Conservation (phyloP, 1,139 yeast genomes). For the Saccharomyces hybrid region DNA sequence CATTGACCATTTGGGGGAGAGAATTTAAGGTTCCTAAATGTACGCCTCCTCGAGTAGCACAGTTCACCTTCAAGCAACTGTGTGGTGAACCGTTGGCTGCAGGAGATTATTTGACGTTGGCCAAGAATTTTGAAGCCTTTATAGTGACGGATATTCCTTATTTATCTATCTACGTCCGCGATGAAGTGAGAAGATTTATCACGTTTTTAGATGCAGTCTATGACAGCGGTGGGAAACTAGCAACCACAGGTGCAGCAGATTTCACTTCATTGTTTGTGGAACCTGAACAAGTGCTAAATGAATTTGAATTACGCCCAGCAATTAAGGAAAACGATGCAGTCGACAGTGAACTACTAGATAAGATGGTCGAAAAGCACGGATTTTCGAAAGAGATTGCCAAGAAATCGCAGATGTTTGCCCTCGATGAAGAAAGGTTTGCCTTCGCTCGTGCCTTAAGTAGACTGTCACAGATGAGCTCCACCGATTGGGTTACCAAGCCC, state of each 20-base stretch:
- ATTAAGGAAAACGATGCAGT: slow-evolving; percentile 6
- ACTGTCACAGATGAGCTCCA: slow-evolving; percentile 86
- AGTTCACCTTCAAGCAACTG: slow-evolving; percentile 73
- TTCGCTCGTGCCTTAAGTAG: slow-evolving; percentile 91
- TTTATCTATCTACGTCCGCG: slow-evolving; percentile 68
- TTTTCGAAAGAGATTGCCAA: slow-evolving; percentile 68
- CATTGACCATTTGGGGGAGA: slow-evolving; percentile 74
- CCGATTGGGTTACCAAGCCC: slow-evolving; percentile 65
- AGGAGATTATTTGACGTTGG: slow-evolving; percentile 83
- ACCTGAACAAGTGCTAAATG: slow-evolving; percentile 59
- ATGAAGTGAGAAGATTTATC: slow-evolving; percentile 80
- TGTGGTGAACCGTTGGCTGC: slow-evolving; percentile 91
- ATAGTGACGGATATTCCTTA: slow-evolving; percentile 88
- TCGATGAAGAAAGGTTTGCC: slow-evolving; percentile 93
- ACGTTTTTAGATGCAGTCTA: slow-evolving; percentile 93
- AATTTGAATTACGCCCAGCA: slow-evolving; percentile 39
- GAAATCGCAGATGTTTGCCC: slow-evolving; percentile 71
- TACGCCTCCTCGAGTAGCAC: slow-evolving; percentile 76
- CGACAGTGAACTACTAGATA: slow-evolving; percentile 40
- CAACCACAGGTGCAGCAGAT: slow-evolving; percentile 82
- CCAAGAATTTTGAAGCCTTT: slow-evolving; percentile 67
- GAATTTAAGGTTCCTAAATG: slow-evolving; percentile 65
- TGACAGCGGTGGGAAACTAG: slow-evolving; percentile 78
- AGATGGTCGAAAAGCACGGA: slow-evolving; percentile 61
- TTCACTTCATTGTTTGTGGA: slow-evolving; percentile 82